Evolutionary conservation across 306 rosid genomes (phyloP).

Genomic region (Prunus davidiana): DNA sequence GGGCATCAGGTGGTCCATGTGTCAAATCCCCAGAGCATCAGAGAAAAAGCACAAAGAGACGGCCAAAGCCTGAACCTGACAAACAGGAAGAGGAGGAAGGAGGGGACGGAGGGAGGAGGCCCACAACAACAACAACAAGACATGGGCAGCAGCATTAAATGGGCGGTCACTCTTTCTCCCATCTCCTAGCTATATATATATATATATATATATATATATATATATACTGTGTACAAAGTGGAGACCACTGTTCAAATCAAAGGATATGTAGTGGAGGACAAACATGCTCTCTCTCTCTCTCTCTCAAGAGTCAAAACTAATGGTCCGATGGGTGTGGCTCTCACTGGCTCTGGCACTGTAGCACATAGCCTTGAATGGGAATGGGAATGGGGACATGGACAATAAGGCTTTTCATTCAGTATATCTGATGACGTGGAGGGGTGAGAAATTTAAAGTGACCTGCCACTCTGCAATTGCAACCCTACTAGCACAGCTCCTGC

Average conservation of each 20-base stretch:
- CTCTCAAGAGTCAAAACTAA: neutral
- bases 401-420: neutral
- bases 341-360: too few relatives aligned
- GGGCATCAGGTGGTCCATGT: conserved; percentile 34
- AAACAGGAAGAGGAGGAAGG: neutral
- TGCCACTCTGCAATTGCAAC: neutral
- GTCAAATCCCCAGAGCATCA: conserved; percentile 44
- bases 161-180: neutral
- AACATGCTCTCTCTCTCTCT: too few relatives aligned
- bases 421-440: neutral
- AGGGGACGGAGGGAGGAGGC: neutral
- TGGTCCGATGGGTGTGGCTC: neutral
- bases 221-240: too few relatives aligned
- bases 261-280: too few relatives aligned
- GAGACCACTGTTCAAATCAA: too few relatives aligned
- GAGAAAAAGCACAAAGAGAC: neutral
- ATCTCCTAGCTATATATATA: too few relatives aligned
- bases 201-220: too few relatives aligned
- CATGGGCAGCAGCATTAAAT: neutral
- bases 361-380: neutral
- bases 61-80: neutral
- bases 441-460: neutral
- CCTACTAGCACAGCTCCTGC: too few relatives aligned
- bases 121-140: neutral
- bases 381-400: neutral